Evolutionary conservation across 805 yeast species (phyloP).

Genomic region (Spathaspora sp.): DNA sequence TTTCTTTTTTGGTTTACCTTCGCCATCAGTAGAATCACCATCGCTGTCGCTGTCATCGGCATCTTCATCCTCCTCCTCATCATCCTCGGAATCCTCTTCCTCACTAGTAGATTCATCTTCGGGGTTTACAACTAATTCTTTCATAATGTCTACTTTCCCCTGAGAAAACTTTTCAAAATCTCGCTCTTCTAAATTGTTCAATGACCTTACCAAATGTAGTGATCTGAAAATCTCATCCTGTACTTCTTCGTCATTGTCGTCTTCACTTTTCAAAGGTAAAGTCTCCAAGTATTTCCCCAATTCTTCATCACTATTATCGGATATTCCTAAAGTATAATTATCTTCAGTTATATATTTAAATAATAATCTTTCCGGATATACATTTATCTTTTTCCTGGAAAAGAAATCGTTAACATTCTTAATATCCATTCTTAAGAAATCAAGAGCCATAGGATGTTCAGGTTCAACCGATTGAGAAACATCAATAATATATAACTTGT

Average conservation of each 20-base stretch:
- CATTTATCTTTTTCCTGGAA: slow-evolving; percentile 62
- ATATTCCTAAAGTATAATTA: slow-evolving; percentile 34
- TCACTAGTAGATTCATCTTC: slow-evolving; percentile 22
- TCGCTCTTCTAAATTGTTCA: slow-evolving; percentile 84
- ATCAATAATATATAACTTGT: slow-evolving; percentile 80
- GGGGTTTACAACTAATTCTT: slow-evolving; percentile 46
- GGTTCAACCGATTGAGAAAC: slow-evolving; percentile 98
- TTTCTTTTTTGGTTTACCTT: slow-evolving; percentile 15
- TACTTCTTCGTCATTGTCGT: slow-evolving; percentile 48
- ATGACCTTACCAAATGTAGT: slow-evolving; percentile 68
- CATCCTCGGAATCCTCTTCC: slow-evolving; percentile 24
- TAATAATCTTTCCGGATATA: slow-evolving; percentile 76
- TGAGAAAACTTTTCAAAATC: slow-evolving; percentile 76
- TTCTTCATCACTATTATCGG: slow-evolving; percentile 37
- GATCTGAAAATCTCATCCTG: slow-evolving; percentile 86
- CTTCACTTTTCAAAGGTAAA: slow-evolving; percentile 55
- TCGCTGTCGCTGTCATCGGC: slow-evolving; percentile 20
- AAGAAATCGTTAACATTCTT: slow-evolving; percentile 92
- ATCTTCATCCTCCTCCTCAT: slow-evolving; percentile 20
- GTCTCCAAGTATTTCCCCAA: slow-evolving; percentile 41
- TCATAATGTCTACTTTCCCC: slow-evolving; percentile 79
- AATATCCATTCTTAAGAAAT: slow-evolving; percentile 94
- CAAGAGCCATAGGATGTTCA: slow-evolving; percentile 94
- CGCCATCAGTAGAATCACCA: slow-evolving; percentile 32
- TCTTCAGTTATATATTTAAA: slow-evolving; percentile 71